phyloP scores from a whole-genome alignment of 1,139 yeast species.

The Kazachstania sp. region DNA sequence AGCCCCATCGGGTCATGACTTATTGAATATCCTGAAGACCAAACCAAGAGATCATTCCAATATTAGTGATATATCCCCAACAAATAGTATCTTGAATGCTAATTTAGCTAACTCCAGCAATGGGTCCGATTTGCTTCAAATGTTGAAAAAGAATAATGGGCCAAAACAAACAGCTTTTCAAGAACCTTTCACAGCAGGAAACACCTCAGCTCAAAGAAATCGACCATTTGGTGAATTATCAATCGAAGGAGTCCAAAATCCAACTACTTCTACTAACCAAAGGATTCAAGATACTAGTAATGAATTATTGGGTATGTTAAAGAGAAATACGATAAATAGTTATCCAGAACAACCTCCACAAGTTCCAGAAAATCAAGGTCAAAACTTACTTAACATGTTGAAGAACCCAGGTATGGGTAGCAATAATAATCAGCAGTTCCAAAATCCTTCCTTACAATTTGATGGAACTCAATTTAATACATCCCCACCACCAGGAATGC shows the following conservation, averaged over 20 bases:
- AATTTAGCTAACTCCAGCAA: background rate
- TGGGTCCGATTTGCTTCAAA: background rate
- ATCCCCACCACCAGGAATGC: background rate
- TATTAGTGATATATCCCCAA: background rate
- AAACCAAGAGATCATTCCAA: background rate
- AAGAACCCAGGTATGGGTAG: background rate
- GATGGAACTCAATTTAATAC: background rate
- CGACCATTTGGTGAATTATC: background rate
- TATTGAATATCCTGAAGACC: conserved; percentile 11
- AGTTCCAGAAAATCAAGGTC: background rate
- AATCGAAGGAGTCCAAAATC: background rate
- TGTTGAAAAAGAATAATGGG: background rate
- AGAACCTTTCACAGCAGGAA: background rate
- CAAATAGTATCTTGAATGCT: background rate
- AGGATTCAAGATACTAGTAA: conserved; percentile 1
- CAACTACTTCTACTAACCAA: background rate
- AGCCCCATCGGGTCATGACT: conserved; percentile 3
- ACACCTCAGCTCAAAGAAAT: background rate
- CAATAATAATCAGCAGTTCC: background rate
- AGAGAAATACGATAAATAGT: conserved; percentile 2
- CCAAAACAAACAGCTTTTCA: background rate
- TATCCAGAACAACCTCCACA: background rate
- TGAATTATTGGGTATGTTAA: conserved; percentile 8
- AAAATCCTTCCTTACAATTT: background rate
- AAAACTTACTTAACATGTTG: conserved; percentile 22